Evolutionary conservation across 1,284 basidiomycete genomes (phyloP).

Genomic region (Lentinus polychrous): DNA sequence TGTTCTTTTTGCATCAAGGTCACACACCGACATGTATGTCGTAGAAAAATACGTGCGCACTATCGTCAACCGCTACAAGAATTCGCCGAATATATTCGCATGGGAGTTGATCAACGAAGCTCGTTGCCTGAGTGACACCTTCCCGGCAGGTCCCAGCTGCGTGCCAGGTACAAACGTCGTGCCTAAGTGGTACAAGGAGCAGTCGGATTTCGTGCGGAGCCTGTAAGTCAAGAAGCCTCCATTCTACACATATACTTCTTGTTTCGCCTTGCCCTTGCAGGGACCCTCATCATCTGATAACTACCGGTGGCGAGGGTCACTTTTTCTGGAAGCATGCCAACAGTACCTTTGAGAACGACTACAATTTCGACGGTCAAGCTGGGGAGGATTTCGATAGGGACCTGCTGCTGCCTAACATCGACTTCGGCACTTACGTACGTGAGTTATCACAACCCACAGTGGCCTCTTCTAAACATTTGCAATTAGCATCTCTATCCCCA

Average conservation of each 20-base stretch:
- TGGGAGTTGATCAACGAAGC: slow-evolving; percentile 59
- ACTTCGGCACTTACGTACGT: slow-evolving; percentile 49
- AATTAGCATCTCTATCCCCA: slow-evolving; percentile 47
- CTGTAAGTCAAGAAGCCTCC: slow-evolving; percentile 33
- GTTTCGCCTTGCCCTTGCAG: slow-evolving; percentile 22
- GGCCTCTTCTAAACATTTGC: not conserved
- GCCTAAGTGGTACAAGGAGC: slow-evolving; percentile 43
- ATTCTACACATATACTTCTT: not conserved
- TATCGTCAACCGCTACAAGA: slow-evolving; percentile 49
- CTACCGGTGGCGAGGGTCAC: slow-evolving; percentile 52
- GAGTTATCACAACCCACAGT: not conserved
- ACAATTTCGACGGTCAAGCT: slow-evolving; percentile 52
- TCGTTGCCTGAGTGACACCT: slow-evolving; percentile 42
- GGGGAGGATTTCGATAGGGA: slow-evolving; percentile 51
- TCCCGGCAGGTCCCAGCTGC: slow-evolving; percentile 35
- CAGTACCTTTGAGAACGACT: slow-evolving; percentile 38
- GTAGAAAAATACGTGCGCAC: slow-evolving; percentile 36
- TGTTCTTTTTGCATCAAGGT: not conserved
- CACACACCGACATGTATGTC: not conserved
- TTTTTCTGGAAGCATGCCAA: slow-evolving; percentile 43
- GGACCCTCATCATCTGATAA: slow-evolving; percentile 49
- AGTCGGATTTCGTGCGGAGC: slow-evolving; percentile 42
- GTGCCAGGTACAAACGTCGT: slow-evolving; percentile 40
- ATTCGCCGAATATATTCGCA: slow-evolving; percentile 45
- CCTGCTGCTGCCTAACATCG: slow-evolving; percentile 43